These are phyloP conservation scores for Nemania sp. DNA, from an alignment of 2,329 filamentous ascomycete species.

Conservation along the genomic window DNA sequence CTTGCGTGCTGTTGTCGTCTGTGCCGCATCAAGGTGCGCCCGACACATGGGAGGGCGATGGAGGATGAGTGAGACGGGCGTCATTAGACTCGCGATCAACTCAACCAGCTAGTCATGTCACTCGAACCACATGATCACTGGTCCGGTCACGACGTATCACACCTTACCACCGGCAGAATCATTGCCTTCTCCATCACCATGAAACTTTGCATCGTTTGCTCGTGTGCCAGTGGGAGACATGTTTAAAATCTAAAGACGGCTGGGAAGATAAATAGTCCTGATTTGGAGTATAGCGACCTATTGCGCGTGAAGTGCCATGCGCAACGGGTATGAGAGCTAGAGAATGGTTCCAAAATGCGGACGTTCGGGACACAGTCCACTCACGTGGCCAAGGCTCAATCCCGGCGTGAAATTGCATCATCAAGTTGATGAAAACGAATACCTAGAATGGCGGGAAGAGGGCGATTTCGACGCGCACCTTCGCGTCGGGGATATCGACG, in stretches of 20 bases:
- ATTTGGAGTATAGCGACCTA: background rate
- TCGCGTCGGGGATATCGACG: background rate
- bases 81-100: background rate
- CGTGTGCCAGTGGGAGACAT: background rate
- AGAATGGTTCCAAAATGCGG: background rate
- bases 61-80: background rate
- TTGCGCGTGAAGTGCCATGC: background rate
- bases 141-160: background rate
- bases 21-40: background rate
- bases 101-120: background rate
- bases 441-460: background rate
- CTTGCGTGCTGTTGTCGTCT: background rate
- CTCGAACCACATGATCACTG: background rate
- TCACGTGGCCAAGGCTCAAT: background rate
- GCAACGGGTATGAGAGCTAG: background rate
- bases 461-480: background rate
- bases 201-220: background rate
- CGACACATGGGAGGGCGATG: background rate
- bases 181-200: background rate
- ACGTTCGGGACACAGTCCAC: background rate
- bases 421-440: background rate
- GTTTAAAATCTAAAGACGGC: background rate
- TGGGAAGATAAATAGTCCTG: background rate
- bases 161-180: background rate
- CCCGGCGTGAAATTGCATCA: background rate